Conservation (phyloP, 2,329 filamentous ascomycete species). For the Ophiosphaerella korrae region DNA sequence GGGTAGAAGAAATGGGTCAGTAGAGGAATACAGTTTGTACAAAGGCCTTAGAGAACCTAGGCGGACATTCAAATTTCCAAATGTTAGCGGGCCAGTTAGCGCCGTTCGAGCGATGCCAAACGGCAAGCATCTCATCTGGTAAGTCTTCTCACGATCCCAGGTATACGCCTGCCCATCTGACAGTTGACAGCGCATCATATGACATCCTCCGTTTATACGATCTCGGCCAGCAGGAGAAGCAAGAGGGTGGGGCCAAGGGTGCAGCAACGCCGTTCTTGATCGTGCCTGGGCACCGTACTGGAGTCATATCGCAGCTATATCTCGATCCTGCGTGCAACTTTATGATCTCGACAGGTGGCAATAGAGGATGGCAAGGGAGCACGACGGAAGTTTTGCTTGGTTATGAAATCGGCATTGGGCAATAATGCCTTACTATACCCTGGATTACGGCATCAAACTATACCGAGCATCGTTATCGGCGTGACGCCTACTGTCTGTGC, state of each 20-base stretch:
- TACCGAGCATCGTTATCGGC: neutral
- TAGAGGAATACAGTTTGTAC: constrained; percentile 91
- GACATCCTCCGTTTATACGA: constrained; percentile 95
- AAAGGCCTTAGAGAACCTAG: constrained; percentile 76
- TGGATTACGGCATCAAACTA: constrained; percentile 21
- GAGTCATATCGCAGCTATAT: constrained; percentile 84
- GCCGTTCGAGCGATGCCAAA: constrained; percentile 91
- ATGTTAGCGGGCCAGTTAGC: constrained; percentile 86
- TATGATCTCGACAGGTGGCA: constrained; percentile 91
- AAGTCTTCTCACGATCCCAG: constrained; percentile 29
- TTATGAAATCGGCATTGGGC: constrained; percentile 76
- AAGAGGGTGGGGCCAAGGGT: constrained; percentile 64
- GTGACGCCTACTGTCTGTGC: no score
- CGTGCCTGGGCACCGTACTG: constrained; percentile 85
- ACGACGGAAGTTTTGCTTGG: constrained; percentile 90
- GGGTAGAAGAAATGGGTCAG: constrained; percentile 85
- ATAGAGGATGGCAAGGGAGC: constrained; percentile 90
- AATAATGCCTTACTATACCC: constrained; percentile 37
- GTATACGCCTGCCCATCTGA: constrained; percentile 8
- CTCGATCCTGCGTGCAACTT: constrained; percentile 86
- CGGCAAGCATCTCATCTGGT: constrained; percentile 87
- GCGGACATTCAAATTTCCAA: constrained; percentile 83
- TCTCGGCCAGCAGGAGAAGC: constrained; percentile 64
- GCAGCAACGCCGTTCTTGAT: constrained; percentile 94
- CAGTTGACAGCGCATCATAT: constrained; percentile 71